Percentiles rank a stretch among this genome's conserved stretches.
Conservation (phyloP, 2,329 filamentous ascomycete genomes). For the Cladosporium sp. region DNA sequence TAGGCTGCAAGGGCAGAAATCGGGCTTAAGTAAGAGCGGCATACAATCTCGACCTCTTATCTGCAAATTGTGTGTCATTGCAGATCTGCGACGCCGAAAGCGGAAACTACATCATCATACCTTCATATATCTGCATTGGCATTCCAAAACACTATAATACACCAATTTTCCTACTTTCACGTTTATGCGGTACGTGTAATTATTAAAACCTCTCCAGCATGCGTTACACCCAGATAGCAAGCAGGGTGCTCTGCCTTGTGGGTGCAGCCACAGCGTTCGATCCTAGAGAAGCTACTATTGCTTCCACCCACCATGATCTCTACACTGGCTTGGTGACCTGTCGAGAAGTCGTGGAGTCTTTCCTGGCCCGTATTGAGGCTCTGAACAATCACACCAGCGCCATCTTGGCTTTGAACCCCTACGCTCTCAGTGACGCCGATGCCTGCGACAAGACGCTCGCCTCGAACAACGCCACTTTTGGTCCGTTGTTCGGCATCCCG, state of each 20-base stretch:
- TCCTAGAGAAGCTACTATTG: slow-evolving; percentile 59
- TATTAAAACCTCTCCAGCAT: not conserved
- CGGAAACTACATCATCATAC: not conserved
- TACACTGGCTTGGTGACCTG: slow-evolving; percentile 56
- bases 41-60: slow-evolving; percentile 15
- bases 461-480: slow-evolving; percentile 49
- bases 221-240: not conserved
- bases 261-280: slow-evolving; percentile 42
- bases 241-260: not conserved
- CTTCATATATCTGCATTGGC: not conserved
- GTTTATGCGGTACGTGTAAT: not conserved
- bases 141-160: not conserved
- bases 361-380: slow-evolving; percentile 57
- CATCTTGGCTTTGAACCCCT: slow-evolving; percentile 55
- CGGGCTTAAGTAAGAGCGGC: not conserved
- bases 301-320: slow-evolving; percentile 57
- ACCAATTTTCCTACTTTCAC: not conserved
- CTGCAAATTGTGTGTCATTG: slow-evolving; percentile 5
- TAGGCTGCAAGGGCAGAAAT: not conserved
- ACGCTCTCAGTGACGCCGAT: slow-evolving; percentile 52
- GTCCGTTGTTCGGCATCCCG: slow-evolving; percentile 61
- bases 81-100: slow-evolving; percentile 6
- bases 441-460: slow-evolving; percentile 50
- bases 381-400: slow-evolving; percentile 60
- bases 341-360: slow-evolving; percentile 55